Conservation (phyloP, 164 flowering plant genomes). For the Vitis labrusca region DNA sequence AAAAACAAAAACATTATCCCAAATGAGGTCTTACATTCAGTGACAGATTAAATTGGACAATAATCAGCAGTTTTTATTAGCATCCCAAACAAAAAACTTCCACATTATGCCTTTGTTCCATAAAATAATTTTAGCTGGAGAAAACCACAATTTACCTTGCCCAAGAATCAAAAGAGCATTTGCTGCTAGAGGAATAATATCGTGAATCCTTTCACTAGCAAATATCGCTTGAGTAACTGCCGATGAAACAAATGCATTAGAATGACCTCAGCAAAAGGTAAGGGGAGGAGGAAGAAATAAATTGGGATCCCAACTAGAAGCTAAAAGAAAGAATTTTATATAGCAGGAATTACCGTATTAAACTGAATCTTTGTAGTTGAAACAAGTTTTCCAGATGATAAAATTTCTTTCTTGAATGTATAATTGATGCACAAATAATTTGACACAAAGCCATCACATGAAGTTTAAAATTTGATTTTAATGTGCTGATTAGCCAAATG, state of each 20-base stretch:
- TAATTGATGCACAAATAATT: neutral
- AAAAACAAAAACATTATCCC: too few species aligned
- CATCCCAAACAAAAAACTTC: too few species aligned
- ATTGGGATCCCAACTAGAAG: too few species aligned
- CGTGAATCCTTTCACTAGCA: constrained; percentile 72
- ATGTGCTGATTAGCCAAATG: too few species aligned
- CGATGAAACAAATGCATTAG: neutral
- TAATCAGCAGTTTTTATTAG: too few species aligned
- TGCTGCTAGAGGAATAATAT: constrained; percentile 47
- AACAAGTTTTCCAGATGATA: neutral
- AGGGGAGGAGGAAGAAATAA: neutral
- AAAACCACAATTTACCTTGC: constrained; percentile 52
- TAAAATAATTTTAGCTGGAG: neutral
- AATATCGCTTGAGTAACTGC: constrained; percentile 67
- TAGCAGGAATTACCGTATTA: too few species aligned
- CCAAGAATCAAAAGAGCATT: constrained; percentile 69
- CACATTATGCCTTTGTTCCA: too few species aligned
- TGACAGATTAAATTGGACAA: too few species aligned
- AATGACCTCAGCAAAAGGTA: neutral
- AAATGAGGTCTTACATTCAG: too few species aligned
- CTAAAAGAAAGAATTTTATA: too few species aligned
- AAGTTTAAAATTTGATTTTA: neutral
- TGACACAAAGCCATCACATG: neutral
- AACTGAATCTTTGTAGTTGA: neutral
- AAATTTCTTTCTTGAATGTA: neutral